Percentiles rank a stretch among this genome's conserved stretches.
These are phyloP conservation scores for Lotus japonicus DNA, from an alignment of 306 rosid species.

Conservation along the genomic window DNA sequence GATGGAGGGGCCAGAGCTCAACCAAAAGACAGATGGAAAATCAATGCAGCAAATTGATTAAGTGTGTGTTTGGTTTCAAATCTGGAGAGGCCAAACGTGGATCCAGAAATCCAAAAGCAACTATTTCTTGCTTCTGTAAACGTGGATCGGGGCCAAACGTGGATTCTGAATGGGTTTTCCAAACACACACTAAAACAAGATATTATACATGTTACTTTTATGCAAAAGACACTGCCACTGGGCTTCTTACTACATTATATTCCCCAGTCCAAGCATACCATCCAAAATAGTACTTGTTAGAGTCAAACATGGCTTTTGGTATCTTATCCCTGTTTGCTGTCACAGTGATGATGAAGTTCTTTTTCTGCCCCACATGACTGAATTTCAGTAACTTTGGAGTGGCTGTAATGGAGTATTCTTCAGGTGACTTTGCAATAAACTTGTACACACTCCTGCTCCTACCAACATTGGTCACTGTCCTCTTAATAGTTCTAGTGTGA, in stretches of 20 bases:
- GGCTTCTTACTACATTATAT: slow-evolving; percentile 49
- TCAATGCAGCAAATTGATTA: too few species aligned
- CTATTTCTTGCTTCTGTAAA: too few species aligned
- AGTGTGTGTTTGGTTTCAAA: too few species aligned
- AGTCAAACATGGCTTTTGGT: slow-evolving; percentile 1
- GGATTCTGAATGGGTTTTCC: too few species aligned
- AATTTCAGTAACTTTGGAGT: slow-evolving; percentile 53
- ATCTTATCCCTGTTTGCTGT: slow-evolving; percentile 20
- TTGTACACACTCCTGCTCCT: slow-evolving; percentile 40
- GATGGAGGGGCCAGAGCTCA: too few species aligned
- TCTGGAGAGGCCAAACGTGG: too few species aligned
- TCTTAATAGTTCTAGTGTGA: slow-evolving; percentile 27
- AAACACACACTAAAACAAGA: neutral
- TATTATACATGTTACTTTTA: neutral
- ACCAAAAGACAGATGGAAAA: too few species aligned
- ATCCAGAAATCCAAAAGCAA: too few species aligned
- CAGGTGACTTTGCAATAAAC: slow-evolving; percentile 47
- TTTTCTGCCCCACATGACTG: slow-evolving; percentile 48
- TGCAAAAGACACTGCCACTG: slow-evolving; percentile 61
- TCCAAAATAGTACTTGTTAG: slow-evolving; percentile 53
- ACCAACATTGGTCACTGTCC: slow-evolving; percentile 85
- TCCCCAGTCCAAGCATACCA: slow-evolving; percentile 63
- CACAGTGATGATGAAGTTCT: slow-evolving; percentile 53
- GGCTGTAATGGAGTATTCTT: slow-evolving; percentile 46
- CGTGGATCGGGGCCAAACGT: too few species aligned